Conservation (phyloP, 805 yeast genomes). For the Candida tibetensis region DNA sequence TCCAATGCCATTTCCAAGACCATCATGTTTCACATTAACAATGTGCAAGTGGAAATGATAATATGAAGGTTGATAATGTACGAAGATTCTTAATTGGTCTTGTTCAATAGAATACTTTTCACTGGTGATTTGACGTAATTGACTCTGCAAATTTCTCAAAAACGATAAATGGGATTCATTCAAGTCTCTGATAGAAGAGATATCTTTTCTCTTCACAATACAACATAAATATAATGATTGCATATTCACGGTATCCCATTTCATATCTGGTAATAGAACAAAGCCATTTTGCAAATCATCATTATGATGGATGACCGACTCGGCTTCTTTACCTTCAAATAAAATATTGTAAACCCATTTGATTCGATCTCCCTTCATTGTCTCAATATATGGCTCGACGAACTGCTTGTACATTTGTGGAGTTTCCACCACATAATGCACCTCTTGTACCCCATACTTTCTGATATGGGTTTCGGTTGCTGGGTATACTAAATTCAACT, state of each 20-base stretch:
- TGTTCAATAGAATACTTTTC: slow-evolving; percentile 38
- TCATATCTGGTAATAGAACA: slow-evolving; percentile 88
- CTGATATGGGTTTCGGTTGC: slow-evolving; percentile 83
- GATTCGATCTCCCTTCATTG: slow-evolving; percentile 73
- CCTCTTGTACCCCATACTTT: slow-evolving; percentile 64
- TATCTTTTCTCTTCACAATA: slow-evolving; percentile 65
- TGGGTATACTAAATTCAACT: slow-evolving; percentile 78
- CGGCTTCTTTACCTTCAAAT: slow-evolving; percentile 79
- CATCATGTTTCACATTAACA: slow-evolving; percentile 68
- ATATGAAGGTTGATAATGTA: slow-evolving; percentile 95
- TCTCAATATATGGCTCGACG: slow-evolving; percentile 73
- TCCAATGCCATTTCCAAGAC: slow-evolving; percentile 63
- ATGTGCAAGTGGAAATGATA: slow-evolving; percentile 94
- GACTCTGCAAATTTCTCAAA: slow-evolving; percentile 46
- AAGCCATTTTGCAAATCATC: slow-evolving; percentile 56
- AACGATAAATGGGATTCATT: slow-evolving; percentile 55
- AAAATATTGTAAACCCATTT: slow-evolving; percentile 90
- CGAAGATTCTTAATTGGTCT: slow-evolving; percentile 68
- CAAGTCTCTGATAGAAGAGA: slow-evolving; percentile 75
- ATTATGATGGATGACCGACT: slow-evolving; percentile 69
- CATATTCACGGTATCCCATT: slow-evolving; percentile 80
- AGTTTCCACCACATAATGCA: slow-evolving; percentile 71
- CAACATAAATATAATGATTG: slow-evolving; percentile 75
- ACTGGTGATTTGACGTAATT: slow-evolving; percentile 46
- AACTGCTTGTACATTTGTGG: slow-evolving; percentile 63